phyloP scores from a whole-genome alignment of 2,329 filamentous ascomycete species.

The Aspergillus alliaceus region DNA sequence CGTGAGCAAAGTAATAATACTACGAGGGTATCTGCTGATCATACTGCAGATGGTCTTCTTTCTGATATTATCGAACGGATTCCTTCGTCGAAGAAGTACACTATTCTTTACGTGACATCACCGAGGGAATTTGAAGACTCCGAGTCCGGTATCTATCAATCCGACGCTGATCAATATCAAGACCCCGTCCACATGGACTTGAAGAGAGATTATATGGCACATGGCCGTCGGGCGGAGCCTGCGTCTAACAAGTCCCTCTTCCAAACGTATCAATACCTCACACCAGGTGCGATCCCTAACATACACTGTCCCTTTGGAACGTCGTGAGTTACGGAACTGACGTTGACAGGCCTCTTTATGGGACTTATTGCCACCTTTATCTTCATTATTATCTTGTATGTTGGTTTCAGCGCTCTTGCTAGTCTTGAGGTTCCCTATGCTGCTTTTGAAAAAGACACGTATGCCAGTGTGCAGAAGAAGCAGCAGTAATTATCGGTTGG shows the following conservation, averaged over 20 bases:
- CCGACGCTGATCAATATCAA: conserved; percentile 55
- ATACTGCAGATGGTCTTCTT: conserved; percentile 46
- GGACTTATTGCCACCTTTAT: conserved; percentile 69
- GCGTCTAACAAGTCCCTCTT: conserved; percentile 55
- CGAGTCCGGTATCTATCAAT: conserved; percentile 57
- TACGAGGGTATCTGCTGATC: background rate
- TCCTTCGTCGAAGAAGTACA: conserved; percentile 61
- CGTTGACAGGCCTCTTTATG: conserved; percentile 77
- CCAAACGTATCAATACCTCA: conserved; percentile 93
- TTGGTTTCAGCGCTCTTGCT: conserved; percentile 72
- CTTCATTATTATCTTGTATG: conserved; percentile 73
- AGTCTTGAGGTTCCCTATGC: conserved; percentile 89
- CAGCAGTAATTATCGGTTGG: conserved; percentile 51
- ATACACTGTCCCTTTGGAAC: background rate
- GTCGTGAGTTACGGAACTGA: conserved; percentile 1
- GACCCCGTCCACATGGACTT: conserved; percentile 69
- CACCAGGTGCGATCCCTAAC: conserved; percentile 64
- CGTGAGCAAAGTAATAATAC: conserved; percentile 11
- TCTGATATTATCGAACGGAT: conserved; percentile 48
- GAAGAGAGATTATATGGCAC: conserved; percentile 60
- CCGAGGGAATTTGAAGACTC: conserved; percentile 44
- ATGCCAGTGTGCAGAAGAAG: conserved; percentile 83
- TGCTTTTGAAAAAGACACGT: conserved; percentile 95
- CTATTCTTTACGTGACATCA: conserved; percentile 72
- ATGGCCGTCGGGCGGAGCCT: conserved; percentile 39